These are phyloP conservation scores for barley (Hordeum vulgare) DNA, from an alignment of 176 grass and related monocot genomes.

Conservation along the genomic window MorexV3_pseudomolecules_assembly NC_058518.1:504524701-504525200, in stretches of 20 bases:
- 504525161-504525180: slow-evolving; percentile 72
- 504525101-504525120: slow-evolving; percentile 11
- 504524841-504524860: neutral
- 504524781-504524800: neutral
- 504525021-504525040: neutral
- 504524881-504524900: slow-evolving; percentile 61
- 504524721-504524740: neutral
- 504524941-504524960: neutral
- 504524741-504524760: slow-evolving; percentile 9
- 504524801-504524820: neutral
- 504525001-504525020: neutral
- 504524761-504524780: neutral
- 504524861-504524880: neutral
- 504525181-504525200: slow-evolving; percentile 46
- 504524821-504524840: slow-evolving; percentile 3
- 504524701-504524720: slow-evolving; percentile 7
- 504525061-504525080: slow-evolving; percentile 33
- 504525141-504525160: slow-evolving; percentile 78
- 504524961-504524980: slow-evolving; percentile 32
- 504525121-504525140: slow-evolving; percentile 37
- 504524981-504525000: slow-evolving; percentile 52
- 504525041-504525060: neutral
- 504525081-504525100: slow-evolving; percentile 46
- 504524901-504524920: slow-evolving; percentile 36
- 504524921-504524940: neutral